phyloP scores from a whole-genome alignment of 2,329 filamentous ascomycete species.

The Cytospora mali region DNA sequence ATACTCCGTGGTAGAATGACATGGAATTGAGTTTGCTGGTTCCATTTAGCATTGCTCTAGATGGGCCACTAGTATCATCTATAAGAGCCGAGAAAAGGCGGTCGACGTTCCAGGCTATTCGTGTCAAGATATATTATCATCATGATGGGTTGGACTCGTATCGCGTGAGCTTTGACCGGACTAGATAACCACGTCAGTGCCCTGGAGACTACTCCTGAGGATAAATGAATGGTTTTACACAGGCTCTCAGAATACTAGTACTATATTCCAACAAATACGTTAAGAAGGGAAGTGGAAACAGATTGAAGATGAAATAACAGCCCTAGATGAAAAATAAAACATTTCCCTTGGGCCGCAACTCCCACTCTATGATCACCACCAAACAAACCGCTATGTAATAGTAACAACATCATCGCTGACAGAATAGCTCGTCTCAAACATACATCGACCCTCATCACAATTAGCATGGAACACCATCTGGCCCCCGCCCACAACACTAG shows the following conservation, averaged over 20 bases:
- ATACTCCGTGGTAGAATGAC: background rate
- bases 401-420: background rate
- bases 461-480: slow-evolving; percentile 43
- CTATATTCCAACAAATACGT: no score
- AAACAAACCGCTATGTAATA: background rate
- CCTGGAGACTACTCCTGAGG: no score
- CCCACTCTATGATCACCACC: background rate
- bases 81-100: background rate
- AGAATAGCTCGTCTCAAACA: slow-evolving; percentile 32
- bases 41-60: background rate
- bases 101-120: background rate
- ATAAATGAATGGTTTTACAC: no score
- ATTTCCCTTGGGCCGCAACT: background rate
- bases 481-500: slow-evolving; percentile 36
- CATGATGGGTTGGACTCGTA: background rate
- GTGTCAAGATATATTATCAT: background rate
- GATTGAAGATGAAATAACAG: background rate
- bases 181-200: no score
- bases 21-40: background rate
- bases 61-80: background rate
- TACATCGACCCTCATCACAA: slow-evolving; percentile 40
- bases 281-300: background rate
- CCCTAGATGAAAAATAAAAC: background rate
- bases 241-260: no score
- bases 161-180: background rate